Percentiles rank a stretch among this genome's conserved stretches.
These are phyloP conservation scores for Hysterangium stoloniferum DNA, from an alignment of 768 basidiomycete species.

Conservation along the genomic window DNA sequence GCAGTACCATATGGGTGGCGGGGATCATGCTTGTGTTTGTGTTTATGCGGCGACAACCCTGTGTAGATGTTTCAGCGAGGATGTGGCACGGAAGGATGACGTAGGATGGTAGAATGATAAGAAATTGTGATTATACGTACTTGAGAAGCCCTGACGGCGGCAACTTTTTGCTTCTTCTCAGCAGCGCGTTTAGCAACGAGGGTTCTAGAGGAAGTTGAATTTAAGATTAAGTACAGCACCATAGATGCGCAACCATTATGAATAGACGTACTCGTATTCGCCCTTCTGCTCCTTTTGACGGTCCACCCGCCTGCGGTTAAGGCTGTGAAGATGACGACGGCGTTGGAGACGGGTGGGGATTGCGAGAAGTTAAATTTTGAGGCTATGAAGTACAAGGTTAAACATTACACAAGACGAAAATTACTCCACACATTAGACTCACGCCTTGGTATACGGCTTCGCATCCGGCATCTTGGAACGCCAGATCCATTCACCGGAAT, in stretches of 20 bases:
- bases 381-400: conserved; percentile 49
- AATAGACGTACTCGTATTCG: conserved; percentile 87
- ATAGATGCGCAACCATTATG: neutral
- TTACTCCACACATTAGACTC: conserved; percentile 30
- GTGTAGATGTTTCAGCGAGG: too few species aligned
- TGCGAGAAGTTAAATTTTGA: conserved; percentile 95
- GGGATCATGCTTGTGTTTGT: too few species aligned
- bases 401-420: conserved; percentile 7
- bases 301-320: conserved; percentile 83
- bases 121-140: too few species aligned
- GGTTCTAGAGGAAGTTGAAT: conserved; percentile 31
- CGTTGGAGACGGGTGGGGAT: conserved; percentile 94
- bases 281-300: conserved; percentile 91
- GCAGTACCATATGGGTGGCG: too few species aligned
- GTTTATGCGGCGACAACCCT: too few species aligned
- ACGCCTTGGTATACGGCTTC: conserved; percentile 98
- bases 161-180: conserved; percentile 89
- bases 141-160: conserved; percentile 79
- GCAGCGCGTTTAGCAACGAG: conserved; percentile 83
- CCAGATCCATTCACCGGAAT: too few species aligned
- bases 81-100: too few species aligned
- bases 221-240: conserved; percentile 1
- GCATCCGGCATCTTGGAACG: conserved; percentile 80
- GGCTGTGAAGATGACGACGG: conserved; percentile 82
- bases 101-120: too few species aligned